Evolutionary conservation across 495 filamentous ascomycete species (phyloP), one percentile per base, ranked within the genome.

Genomic region (Neurospora sp.): DNA sequence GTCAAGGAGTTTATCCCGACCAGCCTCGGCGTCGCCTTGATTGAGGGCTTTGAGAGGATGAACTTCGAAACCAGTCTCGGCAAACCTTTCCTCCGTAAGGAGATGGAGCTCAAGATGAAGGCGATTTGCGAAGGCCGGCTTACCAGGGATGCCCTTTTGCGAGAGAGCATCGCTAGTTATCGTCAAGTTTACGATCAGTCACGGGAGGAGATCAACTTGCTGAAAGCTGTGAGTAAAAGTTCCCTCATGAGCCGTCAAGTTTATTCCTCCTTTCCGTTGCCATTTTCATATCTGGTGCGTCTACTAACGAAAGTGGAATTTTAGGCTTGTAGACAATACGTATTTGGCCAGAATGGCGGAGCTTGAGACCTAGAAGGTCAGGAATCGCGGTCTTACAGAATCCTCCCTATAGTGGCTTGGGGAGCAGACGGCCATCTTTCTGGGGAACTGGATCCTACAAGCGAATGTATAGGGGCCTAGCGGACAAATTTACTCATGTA

Each of bases 21-120:
- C 6, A 91, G 89, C 20, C 86, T 99, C 38, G 96, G 96, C 0
- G 89, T 98, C 17, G 96, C 94, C 31, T 84, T 99, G 44, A 92
- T 98, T 48, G 90, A 96, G 80, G 96, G 96, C 0, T 98, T 98
- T 76, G 94, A 98, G 76, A 89, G 90, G 72, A 92, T 99, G 82
- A 92, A 90, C 40, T 89, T 98, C 70, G 94, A 97, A 69, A 94
- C 90, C 22, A 96, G 92, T 72, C 86, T 99, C 17, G 92, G 93
- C 76, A 99, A 99, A 81, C 96, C 96, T n/a, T 98, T 98, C 79
- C 83, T 99, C 53, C 89, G 96, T 37, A 98, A 99, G 81, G 95
- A 99, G 84, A 97, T 97, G 94, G 96, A 99, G 81, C 80, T 91
- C 72, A 90, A 92, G 75, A 96, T 99, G 94, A 93, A 93, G 77